phyloP scores from a whole-genome alignment of 78 protist genomes.

The Speleostelium caveatum region DNA sequence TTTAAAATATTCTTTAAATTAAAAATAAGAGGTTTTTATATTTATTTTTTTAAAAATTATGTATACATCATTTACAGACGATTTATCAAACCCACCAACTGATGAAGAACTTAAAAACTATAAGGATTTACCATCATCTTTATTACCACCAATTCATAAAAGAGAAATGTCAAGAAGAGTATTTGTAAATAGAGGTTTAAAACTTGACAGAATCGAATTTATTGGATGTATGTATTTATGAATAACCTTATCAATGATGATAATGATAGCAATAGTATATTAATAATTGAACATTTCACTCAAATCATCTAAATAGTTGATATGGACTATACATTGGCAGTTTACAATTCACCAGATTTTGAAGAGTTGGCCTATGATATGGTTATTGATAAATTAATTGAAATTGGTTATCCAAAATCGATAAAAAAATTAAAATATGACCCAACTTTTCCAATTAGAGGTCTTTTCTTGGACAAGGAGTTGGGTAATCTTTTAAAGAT shows the following conservation, averaged over 20 bases:
- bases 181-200: constrained; percentile 77
- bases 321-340: constrained; percentile 87
- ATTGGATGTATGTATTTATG: constrained; percentile 69
- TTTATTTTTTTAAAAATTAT: too few species aligned
- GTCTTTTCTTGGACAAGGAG: constrained; percentile 81
- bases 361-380: constrained; percentile 80
- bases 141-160: constrained; percentile 80
- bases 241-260: too few species aligned
- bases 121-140: constrained; percentile 54
- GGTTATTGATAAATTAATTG: constrained; percentile 65
- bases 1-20: too few species aligned
- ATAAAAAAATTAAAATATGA: constrained; percentile 69
- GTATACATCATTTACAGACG: constrained; percentile 11
- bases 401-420: constrained; percentile 78
- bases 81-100: constrained; percentile 84
- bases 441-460: constrained; percentile 82
- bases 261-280: not conserved
- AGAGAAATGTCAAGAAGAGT: constrained; percentile 73
- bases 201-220: constrained; percentile 70
- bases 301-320: constrained; percentile 24
- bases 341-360: constrained; percentile 79
- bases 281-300: not conserved
- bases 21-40: too few species aligned
- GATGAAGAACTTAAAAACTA: constrained; percentile 67
- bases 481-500: constrained; percentile 82